Percentiles rank a stretch among this genome's conserved stretches.
Conservation (phyloP, 2,329 filamentous ascomycete species). For the Calycina marina region DNA sequence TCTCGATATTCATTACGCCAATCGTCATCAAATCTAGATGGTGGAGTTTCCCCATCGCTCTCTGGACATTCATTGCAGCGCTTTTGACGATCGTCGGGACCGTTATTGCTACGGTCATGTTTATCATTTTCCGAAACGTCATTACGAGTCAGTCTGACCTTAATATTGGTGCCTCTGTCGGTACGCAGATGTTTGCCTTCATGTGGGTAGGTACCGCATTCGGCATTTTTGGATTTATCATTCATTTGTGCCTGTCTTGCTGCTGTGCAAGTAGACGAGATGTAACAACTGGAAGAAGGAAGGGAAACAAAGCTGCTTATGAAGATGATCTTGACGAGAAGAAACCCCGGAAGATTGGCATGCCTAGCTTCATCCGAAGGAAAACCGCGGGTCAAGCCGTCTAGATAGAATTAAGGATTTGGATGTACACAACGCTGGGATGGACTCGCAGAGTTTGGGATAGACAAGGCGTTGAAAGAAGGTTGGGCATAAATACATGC, state of each 20-base stretch:
- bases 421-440: too few species aligned
- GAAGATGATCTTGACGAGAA: conserved; percentile 11
- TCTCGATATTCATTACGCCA: conserved; percentile 53
- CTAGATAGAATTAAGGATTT: too few species aligned
- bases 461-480: too few species aligned
- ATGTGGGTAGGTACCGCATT: conserved; percentile 73
- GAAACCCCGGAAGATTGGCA: too few species aligned
- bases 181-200: conserved; percentile 64
- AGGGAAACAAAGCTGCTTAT: conserved; percentile 17
- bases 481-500: too few species aligned
- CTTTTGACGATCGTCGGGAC: conserved; percentile 55
- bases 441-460: too few species aligned
- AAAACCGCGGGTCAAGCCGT: too few species aligned
- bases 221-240: conserved; percentile 51
- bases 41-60: conserved; percentile 50
- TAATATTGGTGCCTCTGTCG: conserved; percentile 59
- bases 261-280: conserved; percentile 1
- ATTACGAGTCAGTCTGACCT: conserved; percentile 57
- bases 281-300: conserved; percentile 19
- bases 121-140: conserved; percentile 65
- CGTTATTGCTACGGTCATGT: conserved; percentile 70
- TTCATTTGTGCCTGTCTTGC: conserved; percentile 65
- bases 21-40: conserved; percentile 29
- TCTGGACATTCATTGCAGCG: conserved; percentile 53
- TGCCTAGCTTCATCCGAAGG: too few species aligned